phyloP scores from a whole-genome alignment of 768 basidiomycete genomes.

The Lentinula boryana region DNA sequence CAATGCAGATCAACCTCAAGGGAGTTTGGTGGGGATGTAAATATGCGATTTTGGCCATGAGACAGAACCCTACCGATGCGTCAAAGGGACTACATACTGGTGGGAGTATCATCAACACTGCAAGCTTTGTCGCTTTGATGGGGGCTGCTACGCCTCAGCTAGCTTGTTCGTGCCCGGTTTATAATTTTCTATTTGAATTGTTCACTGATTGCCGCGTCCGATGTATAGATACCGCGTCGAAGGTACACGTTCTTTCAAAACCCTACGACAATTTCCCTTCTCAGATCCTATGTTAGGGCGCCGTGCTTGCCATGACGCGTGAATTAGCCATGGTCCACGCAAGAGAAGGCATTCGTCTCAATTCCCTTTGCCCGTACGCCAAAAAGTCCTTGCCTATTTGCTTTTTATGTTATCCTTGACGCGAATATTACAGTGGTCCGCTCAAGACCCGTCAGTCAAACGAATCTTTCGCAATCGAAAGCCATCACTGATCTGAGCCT shows the following conservation, averaged over 20 bases:
- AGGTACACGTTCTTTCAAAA: conserved; percentile 38
- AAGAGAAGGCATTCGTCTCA: conserved; percentile 92
- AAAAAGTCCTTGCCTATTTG: background rate
- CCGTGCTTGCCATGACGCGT: conserved; percentile 96
- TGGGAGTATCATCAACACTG: conserved; percentile 96
- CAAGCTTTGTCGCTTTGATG: conserved; percentile 92
- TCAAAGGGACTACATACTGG: conserved; percentile 74
- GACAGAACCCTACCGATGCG: conserved; percentile 79
- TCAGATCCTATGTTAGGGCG: conserved; percentile 50
- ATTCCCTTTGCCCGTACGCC: conserved; percentile 91
- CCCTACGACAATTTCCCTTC: background rate
- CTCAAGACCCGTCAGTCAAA: conserved; percentile 79
- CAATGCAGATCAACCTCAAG: conserved; percentile 93
- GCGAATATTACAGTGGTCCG: conserved; percentile 59
- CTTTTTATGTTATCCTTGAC: conserved; percentile 4
- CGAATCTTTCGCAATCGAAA: background rate
- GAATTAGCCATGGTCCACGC: conserved; percentile 98
- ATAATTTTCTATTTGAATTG: background rate
- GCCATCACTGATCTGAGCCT: conserved; percentile 9
- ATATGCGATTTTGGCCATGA: conserved; percentile 96
- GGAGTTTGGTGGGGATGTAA: conserved; percentile 99
- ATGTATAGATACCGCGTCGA: conserved; percentile 82
- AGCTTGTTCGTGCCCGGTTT: conserved; percentile 65
- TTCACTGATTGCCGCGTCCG: conserved; percentile 1
- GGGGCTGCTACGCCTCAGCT: conserved; percentile 98